Evolutionary conservation across 2,329 filamentous ascomycete genomes (phyloP).

Genomic region (Ceratocystiopsis brevicomis): DNA sequence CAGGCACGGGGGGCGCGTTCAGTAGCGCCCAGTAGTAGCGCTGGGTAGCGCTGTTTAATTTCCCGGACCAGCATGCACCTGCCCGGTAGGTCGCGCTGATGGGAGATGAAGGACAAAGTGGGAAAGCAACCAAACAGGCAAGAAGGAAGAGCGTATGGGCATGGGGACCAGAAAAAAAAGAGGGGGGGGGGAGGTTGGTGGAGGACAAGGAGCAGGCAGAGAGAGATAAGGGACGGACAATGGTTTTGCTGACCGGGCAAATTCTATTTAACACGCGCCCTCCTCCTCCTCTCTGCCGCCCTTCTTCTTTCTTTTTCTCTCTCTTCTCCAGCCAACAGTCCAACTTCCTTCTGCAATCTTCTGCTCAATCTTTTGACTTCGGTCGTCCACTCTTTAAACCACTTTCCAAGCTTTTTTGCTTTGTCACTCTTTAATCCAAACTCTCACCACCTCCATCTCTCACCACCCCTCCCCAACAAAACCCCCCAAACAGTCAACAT

Average conservation of each 20-base stretch:
- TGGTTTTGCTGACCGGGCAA: not conserved
- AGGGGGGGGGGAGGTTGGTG: slow-evolving; percentile 4
- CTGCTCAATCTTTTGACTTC: slow-evolving; percentile 19
- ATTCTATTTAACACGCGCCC: slow-evolving; percentile 17
- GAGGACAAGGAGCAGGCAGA: not conserved
- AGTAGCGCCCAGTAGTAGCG: no score
- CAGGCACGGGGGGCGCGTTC: no score
- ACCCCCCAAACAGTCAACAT: slow-evolving; percentile 29
- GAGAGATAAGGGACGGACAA: not conserved
- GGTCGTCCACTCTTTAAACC: slow-evolving; percentile 22
- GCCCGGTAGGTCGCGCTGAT: slow-evolving; percentile 1
- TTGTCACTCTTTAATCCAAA: slow-evolving; percentile 9
- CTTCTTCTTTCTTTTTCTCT: slow-evolving; percentile 8
- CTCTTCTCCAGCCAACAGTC: slow-evolving; percentile 18
- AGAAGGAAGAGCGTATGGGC: no score
- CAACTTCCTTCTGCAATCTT: slow-evolving; percentile 13
- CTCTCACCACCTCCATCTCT: slow-evolving; percentile 5
- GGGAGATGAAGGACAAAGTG: slow-evolving; percentile 4
- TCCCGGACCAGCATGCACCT: slow-evolving; percentile 6
- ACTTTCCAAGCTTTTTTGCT: slow-evolving; percentile 11
- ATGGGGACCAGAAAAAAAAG: not conserved
- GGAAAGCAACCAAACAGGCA: not conserved
- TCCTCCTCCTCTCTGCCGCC: slow-evolving; percentile 6
- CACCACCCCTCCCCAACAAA: no score
- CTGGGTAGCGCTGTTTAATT: slow-evolving; percentile 9